A percentile compares a stretch with the other conserved stretches of the same genome.
Conservation (phyloP, 441 rosid genomes). For the Omphalea diandra region DNA sequence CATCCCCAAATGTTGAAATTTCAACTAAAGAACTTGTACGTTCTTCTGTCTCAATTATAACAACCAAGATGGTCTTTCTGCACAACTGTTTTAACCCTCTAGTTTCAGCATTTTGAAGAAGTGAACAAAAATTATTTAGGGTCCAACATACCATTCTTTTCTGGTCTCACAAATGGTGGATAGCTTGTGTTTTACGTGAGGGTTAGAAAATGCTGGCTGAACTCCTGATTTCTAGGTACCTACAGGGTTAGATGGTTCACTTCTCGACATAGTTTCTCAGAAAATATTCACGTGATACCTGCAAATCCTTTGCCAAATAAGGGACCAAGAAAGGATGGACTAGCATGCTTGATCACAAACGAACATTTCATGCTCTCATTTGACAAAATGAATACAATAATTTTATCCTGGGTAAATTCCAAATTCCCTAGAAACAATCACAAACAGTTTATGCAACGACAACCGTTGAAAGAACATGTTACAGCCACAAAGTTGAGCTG, state of each 20-base stretch:
- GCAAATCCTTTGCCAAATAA: not conserved
- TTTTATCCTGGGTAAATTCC: not conserved
- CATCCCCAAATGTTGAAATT: not conserved
- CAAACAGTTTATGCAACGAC: not conserved
- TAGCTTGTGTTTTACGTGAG: no score
- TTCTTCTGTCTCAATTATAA: not conserved
- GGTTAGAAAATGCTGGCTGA: not conserved
- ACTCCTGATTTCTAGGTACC: not conserved
- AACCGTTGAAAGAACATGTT: constrained; percentile 10
- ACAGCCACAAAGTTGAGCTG: not conserved
- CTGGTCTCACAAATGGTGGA: no score
- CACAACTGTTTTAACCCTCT: no score
- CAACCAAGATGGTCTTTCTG: no score
- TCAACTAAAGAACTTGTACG: not conserved
- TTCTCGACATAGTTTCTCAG: not conserved
- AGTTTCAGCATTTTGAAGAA: no score
- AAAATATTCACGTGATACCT: not conserved
- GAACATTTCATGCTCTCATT: not conserved
- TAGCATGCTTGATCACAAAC: constrained; percentile 1
- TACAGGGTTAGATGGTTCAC: not conserved
- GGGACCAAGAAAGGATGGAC: not conserved
- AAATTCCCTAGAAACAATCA: not conserved
- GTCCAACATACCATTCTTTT: no score
- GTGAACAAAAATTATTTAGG: no score
- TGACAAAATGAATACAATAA: not conserved